Evolutionary conservation across 2,329 filamentous ascomycete genomes (phyloP).

Genomic region (Alternaria dauci): DNA sequence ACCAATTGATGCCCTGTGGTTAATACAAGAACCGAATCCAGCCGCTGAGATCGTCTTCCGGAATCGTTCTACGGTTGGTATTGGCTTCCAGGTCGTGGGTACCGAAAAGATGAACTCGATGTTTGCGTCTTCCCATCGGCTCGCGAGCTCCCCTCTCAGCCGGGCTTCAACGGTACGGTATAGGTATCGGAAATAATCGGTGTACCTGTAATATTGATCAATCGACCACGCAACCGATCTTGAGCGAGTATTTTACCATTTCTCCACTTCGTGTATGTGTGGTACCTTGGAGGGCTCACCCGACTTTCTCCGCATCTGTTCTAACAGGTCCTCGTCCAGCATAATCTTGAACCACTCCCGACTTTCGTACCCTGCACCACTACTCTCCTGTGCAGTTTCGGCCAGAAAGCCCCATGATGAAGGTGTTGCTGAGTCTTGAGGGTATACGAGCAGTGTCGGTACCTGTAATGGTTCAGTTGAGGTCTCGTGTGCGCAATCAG

Average conservation of each 20-base stretch:
- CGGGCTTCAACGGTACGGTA: slow-evolving; percentile 60
- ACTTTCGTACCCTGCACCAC: slow-evolving; percentile 54
- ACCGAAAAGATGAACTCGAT: slow-evolving; percentile 66
- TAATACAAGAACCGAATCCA: slow-evolving; percentile 56
- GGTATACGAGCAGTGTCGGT: slow-evolving; percentile 61
- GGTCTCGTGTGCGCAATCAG: background rate
- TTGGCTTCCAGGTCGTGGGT: slow-evolving; percentile 64
- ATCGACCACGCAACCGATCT: fast-evolving
- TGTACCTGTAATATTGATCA: slow-evolving; percentile 57
- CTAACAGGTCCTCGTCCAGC: slow-evolving; percentile 56
- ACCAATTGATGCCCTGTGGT: slow-evolving; percentile 55
- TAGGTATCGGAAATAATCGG: slow-evolving; percentile 58
- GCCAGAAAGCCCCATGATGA: slow-evolving; percentile 64
- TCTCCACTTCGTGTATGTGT: slow-evolving; percentile 58
- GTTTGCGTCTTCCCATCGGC: slow-evolving; percentile 49
- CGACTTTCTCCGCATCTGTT: slow-evolving; percentile 17
- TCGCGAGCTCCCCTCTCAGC: slow-evolving; percentile 48
- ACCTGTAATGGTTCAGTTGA: slow-evolving; percentile 39
- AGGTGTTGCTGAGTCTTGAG: slow-evolving; percentile 46
- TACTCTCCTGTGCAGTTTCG: slow-evolving; percentile 44
- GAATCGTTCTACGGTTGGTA: slow-evolving; percentile 61
- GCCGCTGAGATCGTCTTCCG: slow-evolving; percentile 57
- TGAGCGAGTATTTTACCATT: slow-evolving; percentile 48
- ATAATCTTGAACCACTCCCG: slow-evolving; percentile 66
- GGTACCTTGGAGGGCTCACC: slow-evolving; percentile 23